Evolutionary conservation across 768 basidiomycete species (phyloP).

Genomic region (Bullera alba): DNA sequence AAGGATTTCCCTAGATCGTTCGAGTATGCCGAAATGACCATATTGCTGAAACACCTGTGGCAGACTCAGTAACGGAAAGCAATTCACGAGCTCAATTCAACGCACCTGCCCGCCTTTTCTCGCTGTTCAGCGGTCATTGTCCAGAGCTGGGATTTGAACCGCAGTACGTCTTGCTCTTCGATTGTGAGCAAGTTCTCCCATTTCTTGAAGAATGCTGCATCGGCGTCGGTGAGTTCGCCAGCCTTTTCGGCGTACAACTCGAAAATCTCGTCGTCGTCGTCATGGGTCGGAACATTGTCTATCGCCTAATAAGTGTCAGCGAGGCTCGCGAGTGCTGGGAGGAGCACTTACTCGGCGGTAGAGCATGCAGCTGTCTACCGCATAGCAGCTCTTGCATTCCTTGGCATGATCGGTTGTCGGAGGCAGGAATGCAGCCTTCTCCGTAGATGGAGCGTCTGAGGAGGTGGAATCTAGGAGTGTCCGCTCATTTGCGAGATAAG

Average conservation of each 20-base stretch:
- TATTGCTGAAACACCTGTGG: slow-evolving; percentile 62
- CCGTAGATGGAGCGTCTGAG: not conserved
- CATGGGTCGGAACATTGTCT: not conserved
- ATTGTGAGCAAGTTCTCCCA: slow-evolving; percentile 81
- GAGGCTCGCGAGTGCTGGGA: not conserved
- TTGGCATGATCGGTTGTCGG: slow-evolving; percentile 75
- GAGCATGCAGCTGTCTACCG: slow-evolving; percentile 81
- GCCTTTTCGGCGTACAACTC: slow-evolving; percentile 73
- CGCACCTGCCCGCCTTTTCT: slow-evolving; percentile 63
- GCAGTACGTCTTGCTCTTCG: slow-evolving; percentile 78
- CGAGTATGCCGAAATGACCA: slow-evolving; percentile 57
- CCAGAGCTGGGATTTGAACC: slow-evolving; percentile 90
- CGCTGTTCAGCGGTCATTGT: slow-evolving; percentile 74
- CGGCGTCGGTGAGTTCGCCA: slow-evolving; percentile 62
- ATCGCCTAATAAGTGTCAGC: too few species aligned
- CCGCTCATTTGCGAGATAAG: slow-evolving; percentile 52
- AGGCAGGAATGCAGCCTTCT: slow-evolving; percentile 60
- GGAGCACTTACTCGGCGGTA: slow-evolving; percentile 69
- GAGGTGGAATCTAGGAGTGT: slow-evolving; percentile 1
- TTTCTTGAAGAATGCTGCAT: slow-evolving; percentile 71
- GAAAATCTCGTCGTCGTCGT: slow-evolving; percentile 49
- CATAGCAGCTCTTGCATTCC: slow-evolving; percentile 72
- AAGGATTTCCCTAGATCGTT: slow-evolving; percentile 47
- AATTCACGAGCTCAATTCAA: not conserved
- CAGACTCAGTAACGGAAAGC: not conserved